Evolutionary conservation across 108 stramenopile species (phyloP).

Genomic region (Epithemia pelagica): DNA sequence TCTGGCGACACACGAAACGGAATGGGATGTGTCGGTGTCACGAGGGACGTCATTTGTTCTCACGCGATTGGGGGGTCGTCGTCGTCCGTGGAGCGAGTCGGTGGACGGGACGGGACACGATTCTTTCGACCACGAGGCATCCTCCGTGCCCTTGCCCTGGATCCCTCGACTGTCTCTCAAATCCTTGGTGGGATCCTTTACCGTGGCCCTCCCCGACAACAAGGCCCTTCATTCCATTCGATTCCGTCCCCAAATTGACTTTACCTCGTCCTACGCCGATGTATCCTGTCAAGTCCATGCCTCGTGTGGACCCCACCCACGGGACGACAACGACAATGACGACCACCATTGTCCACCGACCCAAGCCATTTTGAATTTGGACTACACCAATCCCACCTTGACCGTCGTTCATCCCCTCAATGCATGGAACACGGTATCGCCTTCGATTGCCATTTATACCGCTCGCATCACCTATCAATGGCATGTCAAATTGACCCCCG

Average conservation of each 20-base stretch:
- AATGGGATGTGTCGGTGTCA: slow-evolving; percentile 11
- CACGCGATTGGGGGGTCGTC: slow-evolving; percentile 11
- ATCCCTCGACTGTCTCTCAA: slow-evolving; percentile 14
- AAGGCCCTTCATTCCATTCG: slow-evolving; percentile 22
- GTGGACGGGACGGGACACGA: not conserved
- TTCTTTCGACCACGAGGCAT: not conserved
- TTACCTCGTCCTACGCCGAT: slow-evolving; percentile 3
- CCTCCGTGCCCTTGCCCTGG: slow-evolving; percentile 18
- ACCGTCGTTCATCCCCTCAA: slow-evolving; percentile 36
- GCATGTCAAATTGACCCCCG: slow-evolving; percentile 29
- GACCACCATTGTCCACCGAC: slow-evolving; percentile 4
- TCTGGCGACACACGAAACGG: slow-evolving; percentile 8
- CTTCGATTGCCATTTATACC: slow-evolving; percentile 38
- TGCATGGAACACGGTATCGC: slow-evolving; percentile 44
- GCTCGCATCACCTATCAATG: slow-evolving; percentile 47
- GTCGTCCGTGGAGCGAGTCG: too few relatives aligned
- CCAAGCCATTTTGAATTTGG: slow-evolving; percentile 39
- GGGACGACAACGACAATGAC: not conserved
- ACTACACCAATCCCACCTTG: slow-evolving; percentile 38
- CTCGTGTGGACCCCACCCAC: slow-evolving; percentile 10
- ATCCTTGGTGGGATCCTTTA: not conserved
- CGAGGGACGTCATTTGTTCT: slow-evolving; percentile 20
- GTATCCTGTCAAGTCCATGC: slow-evolving; percentile 35
- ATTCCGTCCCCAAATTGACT: slow-evolving; percentile 29
- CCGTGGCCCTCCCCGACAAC: slow-evolving; percentile 6